phyloP scores from a whole-genome alignment of 2,329 filamentous ascomycete species.

The Neocatenulostroma microsporum region DNA sequence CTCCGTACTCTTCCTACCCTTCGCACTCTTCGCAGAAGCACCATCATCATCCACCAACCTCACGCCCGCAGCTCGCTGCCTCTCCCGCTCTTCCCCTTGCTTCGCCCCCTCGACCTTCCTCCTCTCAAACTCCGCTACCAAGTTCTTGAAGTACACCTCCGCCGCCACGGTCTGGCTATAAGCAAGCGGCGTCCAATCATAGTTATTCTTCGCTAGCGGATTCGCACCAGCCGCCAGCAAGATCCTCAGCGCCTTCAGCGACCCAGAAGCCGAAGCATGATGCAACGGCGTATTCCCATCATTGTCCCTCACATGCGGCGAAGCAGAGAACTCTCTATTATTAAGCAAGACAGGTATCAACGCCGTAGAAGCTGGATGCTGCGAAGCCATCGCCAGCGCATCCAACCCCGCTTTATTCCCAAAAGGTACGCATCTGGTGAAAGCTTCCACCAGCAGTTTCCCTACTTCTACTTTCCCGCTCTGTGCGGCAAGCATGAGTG shows the following conservation, averaged over 20 bases:
- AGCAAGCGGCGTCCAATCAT: slow-evolving; percentile 74
- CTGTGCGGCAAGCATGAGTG: slow-evolving; percentile 68
- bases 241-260: slow-evolving; percentile 67
- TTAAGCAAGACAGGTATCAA: slow-evolving; percentile 37
- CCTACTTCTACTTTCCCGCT: slow-evolving; percentile 67
- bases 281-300: slow-evolving; percentile 83
- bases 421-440: slow-evolving; percentile 56
- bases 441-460: slow-evolving; percentile 58
- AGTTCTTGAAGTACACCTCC: slow-evolving; percentile 72
- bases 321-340: slow-evolving; percentile 28
- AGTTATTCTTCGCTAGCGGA: slow-evolving; percentile 61
- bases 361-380: slow-evolving; percentile 30
- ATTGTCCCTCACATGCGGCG: slow-evolving; percentile 42
- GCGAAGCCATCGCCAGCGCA: slow-evolving; percentile 44
- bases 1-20: slow-evolving; percentile 12
- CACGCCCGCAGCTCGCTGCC: slow-evolving; percentile 23
- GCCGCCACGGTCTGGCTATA: slow-evolving; percentile 77
- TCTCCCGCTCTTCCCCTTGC: slow-evolving; percentile 24
- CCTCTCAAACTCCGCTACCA: slow-evolving; percentile 65
- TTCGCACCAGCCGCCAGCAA: slow-evolving; percentile 72
- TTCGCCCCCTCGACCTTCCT: slow-evolving; percentile 42
- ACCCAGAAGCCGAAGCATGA: slow-evolving; percentile 75
- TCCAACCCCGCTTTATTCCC: slow-evolving; percentile 62
- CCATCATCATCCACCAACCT: slow-evolving; percentile 20
- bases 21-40: background rate